Percentiles rank a stretch among this genome's conserved stretches.
These are phyloP conservation scores for Tricholomella constricta DNA, from an alignment of 768 basidiomycete genomes.

Conservation along the genomic window DNA sequence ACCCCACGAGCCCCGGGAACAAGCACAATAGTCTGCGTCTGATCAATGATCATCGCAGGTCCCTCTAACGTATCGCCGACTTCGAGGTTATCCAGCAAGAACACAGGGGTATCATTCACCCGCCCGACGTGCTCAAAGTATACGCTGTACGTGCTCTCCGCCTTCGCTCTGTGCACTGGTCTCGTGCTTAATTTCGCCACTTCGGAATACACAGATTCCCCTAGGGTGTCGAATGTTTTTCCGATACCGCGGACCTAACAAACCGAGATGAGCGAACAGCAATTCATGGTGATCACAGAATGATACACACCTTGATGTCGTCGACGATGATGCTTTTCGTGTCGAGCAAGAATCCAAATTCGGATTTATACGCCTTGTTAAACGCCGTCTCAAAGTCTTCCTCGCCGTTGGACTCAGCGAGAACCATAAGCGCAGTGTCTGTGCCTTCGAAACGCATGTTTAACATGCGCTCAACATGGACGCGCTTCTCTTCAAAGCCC, in stretches of 20 bases:
- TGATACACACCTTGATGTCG: slow-evolving; percentile 71
- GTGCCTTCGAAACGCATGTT: slow-evolving; percentile 95
- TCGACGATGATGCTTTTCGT: slow-evolving; percentile 85
- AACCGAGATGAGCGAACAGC: background rate
- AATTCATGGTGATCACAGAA: background rate
- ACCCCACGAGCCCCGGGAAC: slow-evolving; percentile 72
- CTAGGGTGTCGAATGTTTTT: slow-evolving; percentile 83
- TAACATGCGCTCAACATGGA: slow-evolving; percentile 78
- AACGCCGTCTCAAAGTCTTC: slow-evolving; percentile 84
- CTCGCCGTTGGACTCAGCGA: slow-evolving; percentile 58
- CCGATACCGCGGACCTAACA: slow-evolving; percentile 85
- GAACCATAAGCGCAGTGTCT: slow-evolving; percentile 89
- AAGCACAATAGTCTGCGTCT: slow-evolving; percentile 93
- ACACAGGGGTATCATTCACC: slow-evolving; percentile 80
- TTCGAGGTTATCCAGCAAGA: slow-evolving; percentile 60
- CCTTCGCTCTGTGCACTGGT: slow-evolving; percentile 42
- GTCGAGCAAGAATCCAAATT: slow-evolving; percentile 92
- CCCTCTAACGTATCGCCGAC: slow-evolving; percentile 77
- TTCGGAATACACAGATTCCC: slow-evolving; percentile 78
- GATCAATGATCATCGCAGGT: slow-evolving; percentile 93
- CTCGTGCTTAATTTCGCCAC: slow-evolving; percentile 52
- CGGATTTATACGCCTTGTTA: slow-evolving; percentile 75
- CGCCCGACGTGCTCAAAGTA: slow-evolving; percentile 85
- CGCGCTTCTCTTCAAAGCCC: slow-evolving; percentile 76
- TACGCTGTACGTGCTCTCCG: slow-evolving; percentile 61